Conservation (phyloP, 2,329 filamentous ascomycete genomes). For the Amylocarpus encephaloides region DNA sequence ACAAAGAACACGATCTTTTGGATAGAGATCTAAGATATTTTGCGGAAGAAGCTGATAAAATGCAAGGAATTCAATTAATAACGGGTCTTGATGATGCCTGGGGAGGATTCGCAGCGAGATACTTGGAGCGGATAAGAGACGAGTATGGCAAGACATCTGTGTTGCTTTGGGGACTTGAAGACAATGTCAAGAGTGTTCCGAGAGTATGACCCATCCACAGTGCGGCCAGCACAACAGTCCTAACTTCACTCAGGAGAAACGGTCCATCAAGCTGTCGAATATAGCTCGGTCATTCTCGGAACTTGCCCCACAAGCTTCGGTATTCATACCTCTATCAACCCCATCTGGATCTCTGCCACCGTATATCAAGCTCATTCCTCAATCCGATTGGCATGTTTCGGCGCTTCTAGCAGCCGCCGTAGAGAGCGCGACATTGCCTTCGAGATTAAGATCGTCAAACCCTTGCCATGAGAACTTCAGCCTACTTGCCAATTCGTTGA, state of each 20-base stretch:
- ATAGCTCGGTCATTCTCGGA: conserved; percentile 64
- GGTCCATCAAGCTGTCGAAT: conserved; percentile 63
- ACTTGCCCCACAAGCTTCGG: conserved; percentile 63
- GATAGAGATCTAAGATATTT: conserved; percentile 88
- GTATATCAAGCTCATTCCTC: conserved; percentile 52
- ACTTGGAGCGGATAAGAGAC: conserved; percentile 73
- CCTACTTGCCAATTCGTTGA: conserved; percentile 60
- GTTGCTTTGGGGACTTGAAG: conserved; percentile 81
- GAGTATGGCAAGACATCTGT: conserved; percentile 85
- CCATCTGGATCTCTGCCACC: conserved; percentile 50
- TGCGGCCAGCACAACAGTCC: conserved; percentile 1
- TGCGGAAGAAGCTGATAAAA: conserved; percentile 84
- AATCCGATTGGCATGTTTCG: conserved; percentile 73
- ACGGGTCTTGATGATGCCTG: conserved; percentile 70
- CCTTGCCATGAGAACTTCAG: conserved; percentile 45
- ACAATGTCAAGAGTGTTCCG: conserved; percentile 45
- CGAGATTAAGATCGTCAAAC: conserved; percentile 52
- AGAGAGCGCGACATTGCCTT: conserved; percentile 72
- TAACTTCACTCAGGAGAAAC: conserved; percentile 46
- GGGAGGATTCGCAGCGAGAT: conserved; percentile 69
- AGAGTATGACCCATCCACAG: conserved; percentile 39
- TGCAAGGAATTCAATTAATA: conserved; percentile 81
- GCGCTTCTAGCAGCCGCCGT: conserved; percentile 70
- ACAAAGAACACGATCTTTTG: conserved; percentile 76
- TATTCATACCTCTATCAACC: conserved; percentile 69